These are phyloP conservation scores for Imleria badia DNA, from an alignment of 768 basidiomycete species.

Conservation along the genomic window DNA sequence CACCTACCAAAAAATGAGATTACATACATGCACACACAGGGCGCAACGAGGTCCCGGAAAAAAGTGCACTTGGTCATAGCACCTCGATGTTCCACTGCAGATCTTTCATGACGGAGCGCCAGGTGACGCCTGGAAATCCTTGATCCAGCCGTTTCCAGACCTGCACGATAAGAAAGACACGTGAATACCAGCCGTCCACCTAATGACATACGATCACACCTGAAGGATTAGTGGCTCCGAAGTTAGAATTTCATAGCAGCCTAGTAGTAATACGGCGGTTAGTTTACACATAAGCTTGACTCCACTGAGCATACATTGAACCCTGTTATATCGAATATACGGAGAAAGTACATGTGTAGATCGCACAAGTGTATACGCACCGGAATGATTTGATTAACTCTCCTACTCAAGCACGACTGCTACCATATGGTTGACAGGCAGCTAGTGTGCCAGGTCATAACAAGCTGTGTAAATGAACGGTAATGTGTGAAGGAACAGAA, in stretches of 20 bases:
- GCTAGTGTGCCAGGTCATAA: constrained; percentile 35
- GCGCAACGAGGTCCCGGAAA: constrained; percentile 21
- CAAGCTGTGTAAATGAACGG: constrained; percentile 21
- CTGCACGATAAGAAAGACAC: constrained; percentile 21
- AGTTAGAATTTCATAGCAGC: constrained; percentile 40
- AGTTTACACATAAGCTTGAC: constrained; percentile 8
- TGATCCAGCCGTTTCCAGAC: constrained; percentile 38
- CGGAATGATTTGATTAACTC: constrained; percentile 33
- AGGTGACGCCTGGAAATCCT: constrained; percentile 29
- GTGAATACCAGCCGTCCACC: constrained; percentile 23
- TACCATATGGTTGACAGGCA: constrained; percentile 26
- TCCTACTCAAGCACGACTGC: constrained; percentile 23
- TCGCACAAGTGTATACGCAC: constrained; percentile 15
- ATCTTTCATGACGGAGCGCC: constrained; percentile 38
- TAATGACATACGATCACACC: constrained; percentile 25
- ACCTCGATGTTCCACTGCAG: constrained; percentile 26
- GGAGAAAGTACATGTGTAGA: constrained; percentile 6
- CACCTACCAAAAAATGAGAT: constrained; percentile 19
- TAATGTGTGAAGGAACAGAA: constrained; percentile 7
- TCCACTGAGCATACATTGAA: constrained; percentile 23
- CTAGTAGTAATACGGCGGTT: constrained; percentile 25
- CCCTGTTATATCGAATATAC: constrained; percentile 19
- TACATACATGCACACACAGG: constrained; percentile 23
- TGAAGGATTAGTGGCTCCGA: constrained; percentile 34
- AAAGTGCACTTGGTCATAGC: constrained; percentile 19